These are phyloP conservation scores for Scedosporium boydii DNA, from an alignment of 2,329 filamentous ascomycete genomes.

Conservation along the genomic window DNA sequence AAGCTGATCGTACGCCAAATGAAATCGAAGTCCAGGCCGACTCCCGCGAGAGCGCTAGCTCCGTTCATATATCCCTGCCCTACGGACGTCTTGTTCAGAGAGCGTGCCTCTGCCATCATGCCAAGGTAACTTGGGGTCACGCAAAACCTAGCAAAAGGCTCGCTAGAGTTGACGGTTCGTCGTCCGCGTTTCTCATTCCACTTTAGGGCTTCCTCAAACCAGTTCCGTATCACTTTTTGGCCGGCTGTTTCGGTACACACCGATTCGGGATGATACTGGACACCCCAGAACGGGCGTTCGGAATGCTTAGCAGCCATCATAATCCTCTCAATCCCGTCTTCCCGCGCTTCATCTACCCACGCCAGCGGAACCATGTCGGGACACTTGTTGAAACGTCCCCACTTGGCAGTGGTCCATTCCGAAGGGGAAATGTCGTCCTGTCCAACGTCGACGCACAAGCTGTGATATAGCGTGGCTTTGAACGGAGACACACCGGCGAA, in stretches of 20 bases:
- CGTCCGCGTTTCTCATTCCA: slow-evolving; percentile 40
- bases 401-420: slow-evolving; percentile 28
- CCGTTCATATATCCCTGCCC: not conserved
- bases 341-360: slow-evolving; percentile 44
- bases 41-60: slow-evolving; percentile 16
- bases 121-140: slow-evolving; percentile 3
- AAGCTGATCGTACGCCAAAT: slow-evolving; percentile 29
- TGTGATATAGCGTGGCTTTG: slow-evolving; percentile 70
- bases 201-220: slow-evolving; percentile 56
- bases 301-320: slow-evolving; percentile 70
- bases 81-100: not conserved
- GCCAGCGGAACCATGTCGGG: slow-evolving; percentile 48
- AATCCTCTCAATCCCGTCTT: slow-evolving; percentile 37
- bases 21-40: slow-evolving; percentile 23
- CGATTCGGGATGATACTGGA: slow-evolving; percentile 89
- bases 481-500: slow-evolving; percentile 54
- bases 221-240: slow-evolving; percentile 57
- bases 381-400: slow-evolving; percentile 24
- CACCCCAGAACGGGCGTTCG: slow-evolving; percentile 67
- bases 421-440: slow-evolving; percentile 28
- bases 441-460: slow-evolving; percentile 45
- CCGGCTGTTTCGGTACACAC: slow-evolving; percentile 67
- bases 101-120: not conserved
- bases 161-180: not conserved
- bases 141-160: slow-evolving; percentile 2